A percentile compares a stretch with the other conserved stretches of the same genome.
Evolutionary conservation across 352 stramenopile species (phyloP).

Genomic region (Nothophytophthora sp.): DNA sequence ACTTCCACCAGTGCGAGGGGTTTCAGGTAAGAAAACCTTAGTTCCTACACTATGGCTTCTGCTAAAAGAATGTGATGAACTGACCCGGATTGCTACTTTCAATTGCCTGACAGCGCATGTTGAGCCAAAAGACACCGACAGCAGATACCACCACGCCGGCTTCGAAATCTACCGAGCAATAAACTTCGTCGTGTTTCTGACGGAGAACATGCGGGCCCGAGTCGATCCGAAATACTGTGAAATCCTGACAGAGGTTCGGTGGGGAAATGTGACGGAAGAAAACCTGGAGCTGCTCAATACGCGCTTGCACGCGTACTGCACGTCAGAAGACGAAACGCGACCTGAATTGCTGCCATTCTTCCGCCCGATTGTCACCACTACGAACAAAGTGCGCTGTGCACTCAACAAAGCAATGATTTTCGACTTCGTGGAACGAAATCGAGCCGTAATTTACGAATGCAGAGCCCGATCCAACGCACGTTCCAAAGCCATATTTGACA

Average conservation of each 20-base stretch:
- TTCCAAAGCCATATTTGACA: background rate
- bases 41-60: background rate
- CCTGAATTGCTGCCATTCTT: too few relatives aligned
- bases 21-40: slow-evolving; percentile 9
- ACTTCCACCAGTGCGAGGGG: slow-evolving; percentile 9
- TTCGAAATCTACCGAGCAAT: slow-evolving; percentile 15
- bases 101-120: background rate
- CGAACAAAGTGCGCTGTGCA: slow-evolving; percentile 12
- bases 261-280: background rate
- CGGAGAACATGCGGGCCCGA: slow-evolving; percentile 15
- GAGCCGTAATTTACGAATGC: slow-evolving; percentile 2
- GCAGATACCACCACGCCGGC: slow-evolving; percentile 1
- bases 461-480: background rate
- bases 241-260: slow-evolving; percentile 3
- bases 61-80: background rate
- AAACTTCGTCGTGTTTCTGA: slow-evolving; percentile 27
- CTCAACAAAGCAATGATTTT: slow-evolving; percentile 17
- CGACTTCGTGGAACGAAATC: background rate
- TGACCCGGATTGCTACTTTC: background rate
- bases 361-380: slow-evolving; percentile 8
- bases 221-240: slow-evolving; percentile 3
- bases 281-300: slow-evolving; percentile 4
- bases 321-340: background rate
- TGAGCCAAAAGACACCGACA: background rate
- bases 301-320: background rate